Percentiles rank a stretch among this genome's conserved stretches.
These are phyloP conservation scores for Lanmaoa pseudosensibilis DNA, from an alignment of 768 basidiomycete genomes.

Conservation along the genomic window DNA sequence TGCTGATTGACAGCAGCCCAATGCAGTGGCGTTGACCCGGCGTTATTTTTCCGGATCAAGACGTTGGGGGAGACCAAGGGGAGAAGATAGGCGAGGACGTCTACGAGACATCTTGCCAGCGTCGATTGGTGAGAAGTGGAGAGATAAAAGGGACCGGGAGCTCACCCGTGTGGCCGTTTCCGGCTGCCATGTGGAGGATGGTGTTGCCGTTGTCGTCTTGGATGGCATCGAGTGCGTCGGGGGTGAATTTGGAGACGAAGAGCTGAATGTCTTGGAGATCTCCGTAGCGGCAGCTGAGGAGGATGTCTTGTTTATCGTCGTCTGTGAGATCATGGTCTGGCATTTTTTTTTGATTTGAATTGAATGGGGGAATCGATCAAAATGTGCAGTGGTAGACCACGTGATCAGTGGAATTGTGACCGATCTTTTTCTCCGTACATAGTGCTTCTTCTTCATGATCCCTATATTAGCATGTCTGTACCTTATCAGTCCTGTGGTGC, in stretches of 20 bases:
- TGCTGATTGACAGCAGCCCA: conserved; percentile 91
- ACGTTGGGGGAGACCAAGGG: conserved; percentile 43
- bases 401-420: too few species aligned
- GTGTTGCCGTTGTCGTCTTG: conserved; percentile 80
- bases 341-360: too few species aligned
- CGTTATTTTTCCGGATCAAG: conserved; percentile 36
- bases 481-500: too few species aligned
- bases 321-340: conserved; percentile 32
- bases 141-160: neutral
- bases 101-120: conserved; percentile 52
- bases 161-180: conserved; percentile 86
- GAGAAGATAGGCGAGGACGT: conserved; percentile 73
- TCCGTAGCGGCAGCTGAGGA: conserved; percentile 86
- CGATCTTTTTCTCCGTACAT: too few species aligned
- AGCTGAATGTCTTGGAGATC: conserved; percentile 75
- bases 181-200: conserved; percentile 82
- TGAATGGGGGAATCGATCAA: too few species aligned
- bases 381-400: too few species aligned
- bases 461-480: too few species aligned
- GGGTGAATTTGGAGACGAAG: conserved; percentile 62
- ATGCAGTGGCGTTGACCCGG: conserved; percentile 83
- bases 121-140: neutral
- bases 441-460: too few species aligned
- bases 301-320: conserved; percentile 67
- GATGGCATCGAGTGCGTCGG: conserved; percentile 44